These are phyloP conservation scores for Juglanconis sp. DNA, from an alignment of 2,329 filamentous ascomycete genomes.

Conservation along the genomic window DNA sequence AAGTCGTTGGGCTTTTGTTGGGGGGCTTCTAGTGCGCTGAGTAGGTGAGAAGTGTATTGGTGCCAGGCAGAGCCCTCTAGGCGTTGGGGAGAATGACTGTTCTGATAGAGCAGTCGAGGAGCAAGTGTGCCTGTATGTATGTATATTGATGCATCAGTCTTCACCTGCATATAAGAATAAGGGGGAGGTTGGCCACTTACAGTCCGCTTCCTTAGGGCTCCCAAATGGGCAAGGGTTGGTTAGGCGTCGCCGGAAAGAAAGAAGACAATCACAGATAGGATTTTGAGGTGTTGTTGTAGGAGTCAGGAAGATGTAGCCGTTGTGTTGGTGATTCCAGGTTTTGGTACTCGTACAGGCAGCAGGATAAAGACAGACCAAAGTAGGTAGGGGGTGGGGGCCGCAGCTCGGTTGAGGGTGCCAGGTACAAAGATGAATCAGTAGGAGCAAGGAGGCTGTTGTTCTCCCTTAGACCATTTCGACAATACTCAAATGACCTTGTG, in stretches of 20 bases:
- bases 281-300: background rate
- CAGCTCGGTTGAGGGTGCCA: background rate
- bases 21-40: background rate
- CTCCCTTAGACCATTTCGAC: constrained; percentile 16
- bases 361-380: background rate
- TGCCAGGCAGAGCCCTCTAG: background rate
- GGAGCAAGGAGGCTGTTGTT: background rate
- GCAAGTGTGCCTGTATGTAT: background rate
- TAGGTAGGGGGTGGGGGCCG: background rate
- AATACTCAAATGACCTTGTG: background rate
- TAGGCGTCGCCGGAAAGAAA: no score
- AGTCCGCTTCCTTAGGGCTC: background rate
- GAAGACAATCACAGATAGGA: no score
- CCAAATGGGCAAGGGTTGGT: background rate
- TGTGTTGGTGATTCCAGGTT: background rate
- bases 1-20: background rate
- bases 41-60: background rate
- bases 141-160: no score
- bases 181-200: background rate
- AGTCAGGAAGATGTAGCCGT: background rate
- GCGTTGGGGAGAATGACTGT: background rate
- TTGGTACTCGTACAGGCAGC: background rate
- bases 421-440: background rate
- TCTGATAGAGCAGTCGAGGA: background rate
- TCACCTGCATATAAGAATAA: background rate